phyloP scores from a whole-genome alignment of 257 asterid genomes.

The Schizonepeta tenuifolia region DNA sequence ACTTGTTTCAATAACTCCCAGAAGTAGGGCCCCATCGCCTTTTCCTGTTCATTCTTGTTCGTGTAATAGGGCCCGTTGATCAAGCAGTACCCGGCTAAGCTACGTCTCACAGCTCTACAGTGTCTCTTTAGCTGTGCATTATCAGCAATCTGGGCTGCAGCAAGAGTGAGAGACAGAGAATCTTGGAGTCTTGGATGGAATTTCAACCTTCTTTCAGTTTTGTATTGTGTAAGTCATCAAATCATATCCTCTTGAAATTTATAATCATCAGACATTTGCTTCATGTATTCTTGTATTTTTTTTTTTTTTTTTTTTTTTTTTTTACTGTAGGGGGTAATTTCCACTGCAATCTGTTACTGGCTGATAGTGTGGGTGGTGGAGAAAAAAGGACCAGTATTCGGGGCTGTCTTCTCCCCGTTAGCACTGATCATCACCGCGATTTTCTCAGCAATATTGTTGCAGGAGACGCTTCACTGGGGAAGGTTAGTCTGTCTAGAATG shows the following conservation, averaged over 20 bases:
- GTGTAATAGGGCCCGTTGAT: slow-evolving; percentile 22
- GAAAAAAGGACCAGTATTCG: slow-evolving; percentile 28
- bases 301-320: no score
- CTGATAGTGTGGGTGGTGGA: slow-evolving; percentile 29
- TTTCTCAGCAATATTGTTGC: slow-evolving; percentile 25
- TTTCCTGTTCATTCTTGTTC: neutral
- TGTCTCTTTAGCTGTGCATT: slow-evolving; percentile 21
- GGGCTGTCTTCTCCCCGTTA: slow-evolving; percentile 19
- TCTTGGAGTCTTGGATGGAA: slow-evolving; percentile 34
- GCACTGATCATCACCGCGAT: slow-evolving; percentile 26
- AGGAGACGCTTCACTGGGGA: slow-evolving; percentile 36
- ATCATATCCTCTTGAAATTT: neutral
- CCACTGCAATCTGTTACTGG: slow-evolving; percentile 25
- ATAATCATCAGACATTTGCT: neutral
- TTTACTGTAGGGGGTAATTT: slow-evolving; percentile 17
- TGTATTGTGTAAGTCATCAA: slow-evolving; percentile 24
- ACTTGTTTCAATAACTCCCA: neutral
- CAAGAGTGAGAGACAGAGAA: slow-evolving; percentile 8
- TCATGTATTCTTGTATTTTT: neutral
- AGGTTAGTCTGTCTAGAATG: slow-evolving; percentile 5
- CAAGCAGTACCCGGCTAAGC: slow-evolving; percentile 31
- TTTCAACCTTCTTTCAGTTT: slow-evolving; percentile 26
- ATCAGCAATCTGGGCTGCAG: slow-evolving; percentile 33
- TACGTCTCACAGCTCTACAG: slow-evolving; percentile 28
- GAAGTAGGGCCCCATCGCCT: neutral